A percentile compares a stretch with the other conserved stretches of the same genome.
Evolutionary conservation across 768 basidiomycete species (phyloP).

Genomic region (Boletus reticulatus): DNA sequence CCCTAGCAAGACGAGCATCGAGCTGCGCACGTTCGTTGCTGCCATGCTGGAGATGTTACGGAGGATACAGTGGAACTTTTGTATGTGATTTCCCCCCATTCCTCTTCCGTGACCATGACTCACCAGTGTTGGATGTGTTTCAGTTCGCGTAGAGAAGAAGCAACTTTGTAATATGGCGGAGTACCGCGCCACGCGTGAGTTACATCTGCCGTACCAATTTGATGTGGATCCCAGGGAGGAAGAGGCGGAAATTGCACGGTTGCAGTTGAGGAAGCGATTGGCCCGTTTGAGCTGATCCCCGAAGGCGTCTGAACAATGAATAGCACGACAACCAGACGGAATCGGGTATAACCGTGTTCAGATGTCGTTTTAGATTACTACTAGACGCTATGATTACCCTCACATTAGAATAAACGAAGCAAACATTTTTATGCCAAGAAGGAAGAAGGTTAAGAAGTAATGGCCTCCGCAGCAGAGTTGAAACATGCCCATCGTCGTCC

Average conservation of each 20-base stretch:
- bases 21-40: slow-evolving; percentile 62
- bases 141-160: slow-evolving; percentile 85
- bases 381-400: too few relatives aligned
- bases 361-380: too few relatives aligned
- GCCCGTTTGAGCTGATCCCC: slow-evolving; percentile 17
- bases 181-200: slow-evolving; percentile 83
- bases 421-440: too few relatives aligned
- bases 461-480: too few relatives aligned
- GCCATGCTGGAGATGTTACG: slow-evolving; percentile 76
- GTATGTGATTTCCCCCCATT: slow-evolving; percentile 39
- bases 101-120: slow-evolving; percentile 5
- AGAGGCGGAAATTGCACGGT: slow-evolving; percentile 26
- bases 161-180: slow-evolving; percentile 81
- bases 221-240: slow-evolving; percentile 46
- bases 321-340: too few relatives aligned
- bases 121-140: neutral
- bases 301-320: too few relatives aligned
- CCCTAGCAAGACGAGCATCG: slow-evolving; percentile 40
- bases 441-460: too few relatives aligned
- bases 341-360: too few relatives aligned
- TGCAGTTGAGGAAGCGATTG: slow-evolving; percentile 14
- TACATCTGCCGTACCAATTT: slow-evolving; percentile 75
- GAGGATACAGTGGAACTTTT: slow-evolving; percentile 91
- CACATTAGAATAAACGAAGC: too few relatives aligned
- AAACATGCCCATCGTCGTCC: too few relatives aligned